Base-by-base conservation (phyloP, 192 early-diverging fungal genomes). In the Gonapodya prolifera region DNA sequence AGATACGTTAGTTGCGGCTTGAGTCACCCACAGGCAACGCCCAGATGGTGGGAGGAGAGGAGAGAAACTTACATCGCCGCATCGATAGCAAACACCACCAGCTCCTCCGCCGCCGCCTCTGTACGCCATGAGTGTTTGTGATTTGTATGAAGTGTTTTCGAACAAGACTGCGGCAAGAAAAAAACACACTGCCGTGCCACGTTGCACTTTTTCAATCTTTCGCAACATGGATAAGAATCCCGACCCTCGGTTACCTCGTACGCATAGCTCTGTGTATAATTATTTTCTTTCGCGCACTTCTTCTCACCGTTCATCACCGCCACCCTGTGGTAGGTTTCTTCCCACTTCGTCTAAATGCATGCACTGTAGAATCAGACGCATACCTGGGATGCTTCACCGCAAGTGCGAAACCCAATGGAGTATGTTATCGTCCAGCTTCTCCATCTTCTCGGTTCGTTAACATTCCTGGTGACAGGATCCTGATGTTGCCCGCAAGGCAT, bases 271-370 rank as follows among this genome's bases (percentile, higher is more conserved):
- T 61, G 8, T 61, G 45, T 61, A 23, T 23, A 61, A n/a, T n/a
- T n/a, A n/a, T n/a, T 61, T 8, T 23, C 45, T 61, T 23, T 61
- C 23, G 45, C 45, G 8, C 45, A 8, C 45, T 23, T 23, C 8
- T 23, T 8, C 45, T 61, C 45, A 23, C 45, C 45, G 45, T 61
- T 8, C 45, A 61, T 61, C 45, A 16, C 45, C 8, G 23, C 45
- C 45, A 8, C 8, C 8, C 45, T 16, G 8, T 16, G 18, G 8
- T 29, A 32, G 71, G 32, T 30, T 73, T 73, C 71, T 73, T 73
- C 71, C 71, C 71, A 8, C 71, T 73, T 8, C 71, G 71, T 29
- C 71, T 73, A 32, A 73, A 8, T 32, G 71, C 71, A 8, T 73
- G 71, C 71, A 73, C 18, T 8, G 32, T 29, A 8, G 71, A 73